Base-by-base conservation (phyloP, 176 grass and related monocot species). In the Eragrostis curvula region DNA sequence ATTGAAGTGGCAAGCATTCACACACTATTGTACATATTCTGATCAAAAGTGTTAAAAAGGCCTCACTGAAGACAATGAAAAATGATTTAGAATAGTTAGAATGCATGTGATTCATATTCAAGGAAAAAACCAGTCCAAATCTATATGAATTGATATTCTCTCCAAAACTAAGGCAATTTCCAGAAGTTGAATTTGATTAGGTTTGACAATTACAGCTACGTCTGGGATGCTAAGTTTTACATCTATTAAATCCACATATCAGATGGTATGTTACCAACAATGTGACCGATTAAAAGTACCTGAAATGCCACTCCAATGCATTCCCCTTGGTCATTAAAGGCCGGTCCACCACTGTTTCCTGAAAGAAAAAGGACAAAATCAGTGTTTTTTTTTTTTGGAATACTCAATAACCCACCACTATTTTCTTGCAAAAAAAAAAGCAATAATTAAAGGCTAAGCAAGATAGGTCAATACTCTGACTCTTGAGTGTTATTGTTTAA, bases 261-360 rank as follows among this genome's bases (percentile, higher is more conserved):
- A 62, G 36, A 7, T 83, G 67, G 13, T 20, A 6, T 77, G 78
- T 21, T 44, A 74, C 41, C 41, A 87, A 3, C 53, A 73, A 50
- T 24, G 17, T 73, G 79, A 87, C 45, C 30, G 16, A 71, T 66
- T 59, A 78, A 88, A 93, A 84, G 51, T 86, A 99, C 97, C 97
- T 99, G 97, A 92, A 99, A 99, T 84, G 97, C 97, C 49, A 99
- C 89, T 68, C 97, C 93, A 75, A 99, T 99, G 88, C 97, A 99
- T 78, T 96, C 93, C 69, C 97, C 97, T 85, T 90, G 89, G 30
- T 99, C 93, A 83, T 99, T 99, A 88, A 99, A 99, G 70, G 91
- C 97, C 72, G 97, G 97, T 17, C 97, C 96, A 57, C 96, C 96
- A 75, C 96, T 99, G 84, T 99, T 99, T 87, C 96, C 96, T 99